Conservation (phyloP, 2,329 filamentous ascomycete genomes). For the Colletotrichum magnum region DNA sequence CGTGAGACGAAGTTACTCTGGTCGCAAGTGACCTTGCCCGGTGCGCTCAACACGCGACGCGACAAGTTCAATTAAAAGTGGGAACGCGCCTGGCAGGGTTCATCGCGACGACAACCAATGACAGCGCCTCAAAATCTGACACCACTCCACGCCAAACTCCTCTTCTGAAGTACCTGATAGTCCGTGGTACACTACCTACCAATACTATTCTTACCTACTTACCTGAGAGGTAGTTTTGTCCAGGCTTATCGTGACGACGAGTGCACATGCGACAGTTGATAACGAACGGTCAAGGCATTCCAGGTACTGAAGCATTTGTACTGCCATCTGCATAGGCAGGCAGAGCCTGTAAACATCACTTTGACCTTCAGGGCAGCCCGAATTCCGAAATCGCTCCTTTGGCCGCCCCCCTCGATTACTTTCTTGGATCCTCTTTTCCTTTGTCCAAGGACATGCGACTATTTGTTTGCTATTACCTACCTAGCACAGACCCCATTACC, state of each 20-base stretch:
- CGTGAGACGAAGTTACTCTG: neutral
- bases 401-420: constrained; percentile 1
- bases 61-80: constrained; percentile 33
- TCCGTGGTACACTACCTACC: too few relatives aligned
- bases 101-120: constrained; percentile 34
- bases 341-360: constrained; percentile 7
- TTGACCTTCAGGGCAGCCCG: constrained; percentile 1
- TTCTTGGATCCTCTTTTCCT: constrained; percentile 10
- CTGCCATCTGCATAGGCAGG: neutral
- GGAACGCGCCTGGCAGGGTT: constrained; percentile 14
- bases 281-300: constrained; percentile 38
- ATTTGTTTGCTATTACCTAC: constrained; percentile 22
- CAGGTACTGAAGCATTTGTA: constrained; percentile 3
- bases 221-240: constrained; percentile 20
- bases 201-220: too few relatives aligned
- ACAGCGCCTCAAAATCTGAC: neutral
- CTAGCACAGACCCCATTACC: constrained; percentile 33
- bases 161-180: constrained; percentile 21
- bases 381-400: constrained; percentile 31
- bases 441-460: constrained; percentile 24
- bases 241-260: constrained; percentile 39
- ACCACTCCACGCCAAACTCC: constrained; percentile 38
- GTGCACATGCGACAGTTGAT: constrained; percentile 36
- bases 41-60: constrained; percentile 23
- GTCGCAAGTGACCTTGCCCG: too few relatives aligned